These are phyloP conservation scores for Neurospora intermedia DNA, from an alignment of 495 filamentous ascomycete genomes.

Conservation along the genomic window DNA sequence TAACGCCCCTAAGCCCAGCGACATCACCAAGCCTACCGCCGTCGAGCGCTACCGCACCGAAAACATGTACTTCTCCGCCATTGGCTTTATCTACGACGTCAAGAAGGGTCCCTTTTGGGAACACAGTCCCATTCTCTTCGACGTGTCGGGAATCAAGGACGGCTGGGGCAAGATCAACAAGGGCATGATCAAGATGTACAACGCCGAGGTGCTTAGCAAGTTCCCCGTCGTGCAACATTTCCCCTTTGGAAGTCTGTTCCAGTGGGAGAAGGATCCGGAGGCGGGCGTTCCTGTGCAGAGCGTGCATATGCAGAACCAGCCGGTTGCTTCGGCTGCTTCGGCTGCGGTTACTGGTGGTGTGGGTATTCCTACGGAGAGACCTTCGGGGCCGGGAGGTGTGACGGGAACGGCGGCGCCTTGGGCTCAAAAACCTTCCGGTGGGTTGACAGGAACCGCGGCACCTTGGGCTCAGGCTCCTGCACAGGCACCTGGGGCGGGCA, in stretches of 20 bases:
- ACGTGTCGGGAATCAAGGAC: slow-evolving; percentile 79
- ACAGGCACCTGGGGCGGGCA: slow-evolving; percentile 13
- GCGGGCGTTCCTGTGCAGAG: slow-evolving; percentile 36
- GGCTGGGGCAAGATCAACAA: slow-evolving; percentile 99
- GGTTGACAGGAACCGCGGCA: slow-evolving; percentile 22
- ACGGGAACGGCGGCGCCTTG: slow-evolving; percentile 30
- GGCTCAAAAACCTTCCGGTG: slow-evolving; percentile 10
- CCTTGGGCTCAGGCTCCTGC: slow-evolving; percentile 28
- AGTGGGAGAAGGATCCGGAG: slow-evolving; percentile 65
- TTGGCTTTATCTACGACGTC: slow-evolving; percentile 97
- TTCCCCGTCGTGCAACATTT: slow-evolving; percentile 98
- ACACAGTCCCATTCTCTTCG: slow-evolving; percentile 88
- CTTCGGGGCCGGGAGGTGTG: neutral
- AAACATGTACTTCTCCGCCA: slow-evolving; percentile 97
- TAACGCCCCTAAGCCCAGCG: slow-evolving; percentile 57
- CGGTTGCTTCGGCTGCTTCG: slow-evolving; percentile 15
- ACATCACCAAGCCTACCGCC: slow-evolving; percentile 51
- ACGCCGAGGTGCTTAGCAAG: slow-evolving; percentile 85
- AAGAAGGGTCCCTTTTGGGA: slow-evolving; percentile 98
- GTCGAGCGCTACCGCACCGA: slow-evolving; percentile 57
- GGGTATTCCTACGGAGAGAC: neutral
- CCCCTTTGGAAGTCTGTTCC: slow-evolving; percentile 77
- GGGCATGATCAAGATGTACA: slow-evolving; percentile 98
- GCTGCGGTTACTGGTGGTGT: slow-evolving; percentile 10
- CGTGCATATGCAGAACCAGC: slow-evolving; percentile 51